Evolutionary conservation across 163 green algal genomes (phyloP).

Genomic region (Chloromonas sp.): DNA sequence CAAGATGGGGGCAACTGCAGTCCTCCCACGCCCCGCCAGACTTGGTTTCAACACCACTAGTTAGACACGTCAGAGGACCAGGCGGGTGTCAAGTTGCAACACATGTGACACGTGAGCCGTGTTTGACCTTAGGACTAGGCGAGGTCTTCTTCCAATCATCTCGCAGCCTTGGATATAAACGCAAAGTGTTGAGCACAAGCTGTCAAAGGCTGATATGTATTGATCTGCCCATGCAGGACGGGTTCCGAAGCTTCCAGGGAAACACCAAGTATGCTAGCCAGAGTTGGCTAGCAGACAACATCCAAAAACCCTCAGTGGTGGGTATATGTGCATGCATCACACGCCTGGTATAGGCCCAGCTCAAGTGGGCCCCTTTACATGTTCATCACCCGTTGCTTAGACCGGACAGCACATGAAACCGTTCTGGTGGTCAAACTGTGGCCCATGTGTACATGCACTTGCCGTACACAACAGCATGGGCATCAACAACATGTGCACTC

Average conservation of each 20-base stretch:
- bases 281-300: not conserved
- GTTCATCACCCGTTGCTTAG: no score
- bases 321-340: not conserved
- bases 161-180: not conserved
- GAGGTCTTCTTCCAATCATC: not conserved
- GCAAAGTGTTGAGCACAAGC: not conserved
- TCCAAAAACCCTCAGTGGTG: not conserved
- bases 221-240: not conserved
- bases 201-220: not conserved
- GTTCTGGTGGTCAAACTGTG: not conserved
- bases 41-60: no score
- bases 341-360: not conserved
- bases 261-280: not conserved
- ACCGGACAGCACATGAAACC: no score
- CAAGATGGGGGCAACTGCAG: no score
- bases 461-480: not conserved
- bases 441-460: not conserved
- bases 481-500: not conserved
- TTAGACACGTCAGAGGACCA: no score
- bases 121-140: not conserved
- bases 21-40: no score
- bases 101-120: no score
- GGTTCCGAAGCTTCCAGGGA: constrained; percentile 7
- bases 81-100: no score
- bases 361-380: no score